A percentile compares a stretch with the other conserved stretches of the same genome.
Evolutionary conservation across 805 yeast genomes (phyloP).

Genomic region (Hanseniaspora guilliermondii): DNA sequence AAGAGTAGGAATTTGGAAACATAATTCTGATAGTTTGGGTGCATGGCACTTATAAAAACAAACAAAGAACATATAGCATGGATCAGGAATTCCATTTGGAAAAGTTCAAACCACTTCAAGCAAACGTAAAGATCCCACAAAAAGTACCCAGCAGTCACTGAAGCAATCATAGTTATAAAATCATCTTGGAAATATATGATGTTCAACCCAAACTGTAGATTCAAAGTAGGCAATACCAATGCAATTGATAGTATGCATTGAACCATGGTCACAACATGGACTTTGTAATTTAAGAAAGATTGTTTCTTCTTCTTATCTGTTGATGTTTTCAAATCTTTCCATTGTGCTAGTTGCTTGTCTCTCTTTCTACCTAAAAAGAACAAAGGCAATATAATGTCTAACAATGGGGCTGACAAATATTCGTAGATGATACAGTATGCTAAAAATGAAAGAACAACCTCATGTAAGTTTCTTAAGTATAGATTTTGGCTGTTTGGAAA

Average conservation of each 20-base stretch:
- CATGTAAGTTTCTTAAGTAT: constrained; percentile 58
- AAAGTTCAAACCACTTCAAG: constrained; percentile 44
- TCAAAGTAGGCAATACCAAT: constrained; percentile 54
- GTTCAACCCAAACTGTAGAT: constrained; percentile 36
- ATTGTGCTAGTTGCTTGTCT: constrained; percentile 30
- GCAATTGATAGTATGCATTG: constrained; percentile 60
- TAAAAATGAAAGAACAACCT: constrained; percentile 45
- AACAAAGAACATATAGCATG: constrained; percentile 75
- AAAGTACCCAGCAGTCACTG: constrained; percentile 75
- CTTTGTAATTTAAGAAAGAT: constrained; percentile 63
- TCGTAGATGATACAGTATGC: constrained; percentile 44
- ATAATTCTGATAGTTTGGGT: constrained; percentile 71
- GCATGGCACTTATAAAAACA: constrained; percentile 52
- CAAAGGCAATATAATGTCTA: not conserved
- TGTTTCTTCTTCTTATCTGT: constrained; percentile 26
- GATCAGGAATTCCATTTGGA: constrained; percentile 68
- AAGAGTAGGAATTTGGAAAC: constrained; percentile 71
- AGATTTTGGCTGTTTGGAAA: constrained; percentile 31
- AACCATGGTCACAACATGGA: constrained; percentile 78
- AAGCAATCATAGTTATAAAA: constrained; percentile 59
- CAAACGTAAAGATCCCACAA: constrained; percentile 80
- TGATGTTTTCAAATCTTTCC: constrained; percentile 36
- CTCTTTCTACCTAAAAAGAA: constrained; percentile 1
- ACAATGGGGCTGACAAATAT: constrained; percentile 33
- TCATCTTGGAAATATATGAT: constrained; percentile 59